Evolutionary conservation across 2,329 filamentous ascomycete species (phyloP), one percentile per base, ranked within the genome.

Genomic region (Aspergillus brasiliensis): DNA sequence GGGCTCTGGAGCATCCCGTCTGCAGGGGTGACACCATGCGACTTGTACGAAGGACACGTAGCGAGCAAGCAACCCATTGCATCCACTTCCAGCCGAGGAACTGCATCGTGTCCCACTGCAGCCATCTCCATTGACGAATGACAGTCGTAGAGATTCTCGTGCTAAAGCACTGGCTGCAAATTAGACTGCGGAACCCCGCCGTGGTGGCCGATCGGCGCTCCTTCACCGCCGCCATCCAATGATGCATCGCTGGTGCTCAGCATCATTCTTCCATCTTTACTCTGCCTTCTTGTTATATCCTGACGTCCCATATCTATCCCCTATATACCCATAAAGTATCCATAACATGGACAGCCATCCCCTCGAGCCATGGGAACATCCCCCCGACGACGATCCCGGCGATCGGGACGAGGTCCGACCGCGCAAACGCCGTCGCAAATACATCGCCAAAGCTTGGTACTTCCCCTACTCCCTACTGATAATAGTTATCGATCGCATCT

Each of bases 361-460:
- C 8, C 8, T 13, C 17, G 15, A 42, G 2, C 11, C 42, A 1
- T 61, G 62, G 62, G 61, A 65, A 5, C 56, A 59, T 5, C 25
- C 40, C 3, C 59, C 25, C 1, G 49, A 51, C 1, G 57, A 58
- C 7, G 53, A 59, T 6, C 11, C 10, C 2, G 31, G 37, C 25
- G 51, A 38, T 4, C 15, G 11, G 5, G 63, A 64, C n/a, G 37
- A 55, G n/a, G 47, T 54, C 6, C 75, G 28, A 80, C 80, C 81
- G 34, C 79, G 84, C 56, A 81, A 85, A 63, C 86, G 86, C 73
- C 79, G 86, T 61, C 86, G 85, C 69, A 83, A 86, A 63, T 88
- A 88, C 71, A 87, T 87, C 61, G 85, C 84, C 21, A 86, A 87
- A 65, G 86, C 86, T 28, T 88, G 86, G 83, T 86, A 73, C 63